These are phyloP conservation scores for Trametes gibbosa DNA, from an alignment of 768 basidiomycete species.

Conservation along the genomic window DNA sequence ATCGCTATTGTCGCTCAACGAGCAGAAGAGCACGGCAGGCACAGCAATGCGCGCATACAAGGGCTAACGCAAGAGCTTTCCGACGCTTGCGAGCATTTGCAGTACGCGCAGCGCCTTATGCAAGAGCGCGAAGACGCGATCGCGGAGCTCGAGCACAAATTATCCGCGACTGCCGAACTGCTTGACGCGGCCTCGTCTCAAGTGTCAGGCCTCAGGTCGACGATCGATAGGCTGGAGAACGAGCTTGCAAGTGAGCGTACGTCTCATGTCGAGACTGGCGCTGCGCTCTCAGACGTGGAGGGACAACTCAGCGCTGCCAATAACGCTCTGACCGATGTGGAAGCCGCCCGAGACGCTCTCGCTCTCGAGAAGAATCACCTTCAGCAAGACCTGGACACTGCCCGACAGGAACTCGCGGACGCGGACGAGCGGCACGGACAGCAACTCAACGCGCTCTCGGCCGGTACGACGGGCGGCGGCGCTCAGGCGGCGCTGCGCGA, in stretches of 20 bases:
- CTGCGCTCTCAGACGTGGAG: slow-evolving; percentile 40
- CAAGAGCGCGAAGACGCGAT: slow-evolving; percentile 4
- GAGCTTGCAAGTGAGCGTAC: slow-evolving; percentile 19
- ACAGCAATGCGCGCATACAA: not conserved
- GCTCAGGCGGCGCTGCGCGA: slow-evolving; percentile 53
- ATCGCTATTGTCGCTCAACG: slow-evolving; percentile 19
- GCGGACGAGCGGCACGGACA: slow-evolving; percentile 64
- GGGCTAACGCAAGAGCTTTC: slow-evolving; percentile 1
- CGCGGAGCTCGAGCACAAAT: slow-evolving; percentile 3
- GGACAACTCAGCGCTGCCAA: slow-evolving; percentile 44
- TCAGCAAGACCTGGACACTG: slow-evolving; percentile 51
- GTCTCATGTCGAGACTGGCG: slow-evolving; percentile 23
- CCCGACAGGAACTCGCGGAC: slow-evolving; percentile 51
- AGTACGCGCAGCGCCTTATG: not conserved
- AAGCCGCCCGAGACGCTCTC: slow-evolving; percentile 66
- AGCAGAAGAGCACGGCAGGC: not conserved
- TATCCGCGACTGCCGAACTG: slow-evolving; percentile 9
- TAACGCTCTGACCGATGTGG: slow-evolving; percentile 50
- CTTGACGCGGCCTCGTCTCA: slow-evolving; percentile 16
- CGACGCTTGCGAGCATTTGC: not conserved
- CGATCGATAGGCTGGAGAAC: slow-evolving; percentile 18
- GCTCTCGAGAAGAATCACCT: slow-evolving; percentile 63
- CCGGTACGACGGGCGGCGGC: slow-evolving; percentile 33
- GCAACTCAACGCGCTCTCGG: slow-evolving; percentile 63
- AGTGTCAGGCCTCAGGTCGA: slow-evolving; percentile 17